Percentiles rank a stretch among this genome's conserved stretches.
Conservation (phyloP, 257 asterid species). For the Solanum sejunctum region DNA sequence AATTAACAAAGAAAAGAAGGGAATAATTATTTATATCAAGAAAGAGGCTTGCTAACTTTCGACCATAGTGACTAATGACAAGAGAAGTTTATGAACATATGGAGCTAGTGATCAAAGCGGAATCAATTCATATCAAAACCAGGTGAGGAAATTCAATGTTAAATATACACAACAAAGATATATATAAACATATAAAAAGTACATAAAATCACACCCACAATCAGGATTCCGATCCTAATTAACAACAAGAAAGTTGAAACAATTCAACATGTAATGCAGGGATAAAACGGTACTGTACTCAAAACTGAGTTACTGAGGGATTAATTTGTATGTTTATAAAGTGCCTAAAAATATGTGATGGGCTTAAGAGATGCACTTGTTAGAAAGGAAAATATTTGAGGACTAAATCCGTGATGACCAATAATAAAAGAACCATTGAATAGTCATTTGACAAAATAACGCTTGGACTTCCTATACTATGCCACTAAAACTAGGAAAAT, state of each 20-base stretch:
- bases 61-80: no score
- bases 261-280: neutral
- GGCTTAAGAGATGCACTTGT: neutral
- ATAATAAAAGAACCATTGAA: neutral
- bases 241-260: neutral
- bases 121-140: no score
- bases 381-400: neutral
- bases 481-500: neutral
- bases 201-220: neutral
- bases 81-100: no score
- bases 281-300: neutral
- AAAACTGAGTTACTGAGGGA: neutral
- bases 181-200: no score
- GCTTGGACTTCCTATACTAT: neutral
- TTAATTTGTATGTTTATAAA: neutral
- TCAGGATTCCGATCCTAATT: no score
- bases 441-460: neutral
- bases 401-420: neutral
- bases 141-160: no score
- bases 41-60: no score
- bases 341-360: neutral
- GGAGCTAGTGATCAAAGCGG: no score
- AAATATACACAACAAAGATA: no score
- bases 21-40: no score
- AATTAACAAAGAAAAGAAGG: no score